Evolutionary conservation across 2,329 filamentous ascomycete genomes (phyloP).

Genomic region (Stachybotrys chlorohalonatus): DNA sequence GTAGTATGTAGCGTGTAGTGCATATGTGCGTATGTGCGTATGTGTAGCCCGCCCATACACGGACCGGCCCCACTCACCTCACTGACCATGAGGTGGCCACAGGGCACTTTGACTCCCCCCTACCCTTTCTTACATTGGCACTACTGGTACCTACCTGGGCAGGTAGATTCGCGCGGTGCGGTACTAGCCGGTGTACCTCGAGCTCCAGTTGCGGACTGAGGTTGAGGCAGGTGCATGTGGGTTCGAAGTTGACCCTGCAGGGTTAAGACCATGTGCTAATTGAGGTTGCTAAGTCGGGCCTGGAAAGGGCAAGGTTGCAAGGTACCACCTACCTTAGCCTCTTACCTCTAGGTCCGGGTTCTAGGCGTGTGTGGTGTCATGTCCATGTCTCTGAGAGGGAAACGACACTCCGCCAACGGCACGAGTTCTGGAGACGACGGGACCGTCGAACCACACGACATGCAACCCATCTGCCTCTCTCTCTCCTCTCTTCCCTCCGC

Average conservation of each 20-base stretch:
- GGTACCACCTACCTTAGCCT: not conserved
- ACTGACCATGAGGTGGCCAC: too few relatives aligned
- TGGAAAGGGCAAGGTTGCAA: not conserved
- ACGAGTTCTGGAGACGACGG: constrained; percentile 12
- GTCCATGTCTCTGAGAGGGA: constrained; percentile 8
- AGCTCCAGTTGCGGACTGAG: too few relatives aligned
- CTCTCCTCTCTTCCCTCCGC: constrained; percentile 1
- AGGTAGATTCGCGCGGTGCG: too few relatives aligned
- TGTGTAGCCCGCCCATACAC: too few relatives aligned
- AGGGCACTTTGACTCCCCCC: too few relatives aligned
- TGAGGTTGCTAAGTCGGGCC: not conserved
- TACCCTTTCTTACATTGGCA: too few relatives aligned
- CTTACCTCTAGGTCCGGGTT: not conserved
- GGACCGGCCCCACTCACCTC: too few relatives aligned
- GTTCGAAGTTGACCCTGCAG: not conserved
- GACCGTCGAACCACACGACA: constrained; percentile 15
- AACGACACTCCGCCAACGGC: constrained; percentile 17
- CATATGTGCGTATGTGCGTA: too few relatives aligned
- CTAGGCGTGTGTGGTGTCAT: constrained; percentile 7
- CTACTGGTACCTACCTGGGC: too few relatives aligned
- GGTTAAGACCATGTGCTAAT: not conserved
- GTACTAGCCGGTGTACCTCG: too few relatives aligned
- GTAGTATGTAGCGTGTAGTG: too few relatives aligned
- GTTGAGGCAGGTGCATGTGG: not conserved
- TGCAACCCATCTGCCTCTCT: constrained; percentile 7